Percentiles rank a stretch among this genome's conserved stretches.
phyloP scores from a whole-genome alignment of 1,139 yeast species.

The Chernovozyma aurita region DNA sequence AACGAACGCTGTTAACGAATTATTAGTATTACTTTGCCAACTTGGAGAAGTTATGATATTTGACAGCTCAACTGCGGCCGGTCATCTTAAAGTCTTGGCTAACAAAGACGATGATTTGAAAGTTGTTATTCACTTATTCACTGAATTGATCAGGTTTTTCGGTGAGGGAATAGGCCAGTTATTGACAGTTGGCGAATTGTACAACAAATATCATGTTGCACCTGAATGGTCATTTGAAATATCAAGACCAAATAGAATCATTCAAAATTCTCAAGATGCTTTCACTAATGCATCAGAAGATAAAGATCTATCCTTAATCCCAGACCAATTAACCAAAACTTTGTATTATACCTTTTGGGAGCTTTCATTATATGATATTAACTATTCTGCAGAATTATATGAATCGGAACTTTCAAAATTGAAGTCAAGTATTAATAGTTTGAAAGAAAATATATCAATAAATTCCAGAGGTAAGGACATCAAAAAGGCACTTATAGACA shows the following conservation, averaged over 20 bases:
- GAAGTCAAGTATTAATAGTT: constrained; percentile 27
- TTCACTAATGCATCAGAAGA: neutral
- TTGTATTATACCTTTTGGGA: constrained; percentile 72
- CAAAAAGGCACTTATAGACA: constrained; percentile 20
- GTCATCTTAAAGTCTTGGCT: constrained; percentile 69
- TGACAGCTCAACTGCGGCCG: constrained; percentile 30
- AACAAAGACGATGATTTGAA: constrained; percentile 69
- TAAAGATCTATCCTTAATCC: constrained; percentile 1
- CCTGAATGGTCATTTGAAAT: constrained; percentile 72
- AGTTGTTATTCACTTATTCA: constrained; percentile 59
- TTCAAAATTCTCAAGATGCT: neutral
- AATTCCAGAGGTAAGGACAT: constrained; percentile 28
- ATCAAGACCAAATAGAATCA: constrained; percentile 52
- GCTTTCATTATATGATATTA: constrained; percentile 68
- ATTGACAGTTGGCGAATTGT: constrained; percentile 43
- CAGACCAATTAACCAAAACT: constrained; percentile 11
- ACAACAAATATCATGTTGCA: constrained; percentile 47
- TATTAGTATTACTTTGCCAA: constrained; percentile 60
- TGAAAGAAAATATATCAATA: constrained; percentile 27
- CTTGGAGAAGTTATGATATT: constrained; percentile 41
- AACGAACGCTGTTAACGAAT: constrained; percentile 51
- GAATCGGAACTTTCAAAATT: constrained; percentile 40
- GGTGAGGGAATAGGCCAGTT: constrained; percentile 22
- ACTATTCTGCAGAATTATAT: constrained; percentile 51
- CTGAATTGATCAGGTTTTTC: constrained; percentile 55